Evolutionary conservation across 106 monocot genomes (phyloP).

Genomic region (Vanilla planifolia): DNA sequence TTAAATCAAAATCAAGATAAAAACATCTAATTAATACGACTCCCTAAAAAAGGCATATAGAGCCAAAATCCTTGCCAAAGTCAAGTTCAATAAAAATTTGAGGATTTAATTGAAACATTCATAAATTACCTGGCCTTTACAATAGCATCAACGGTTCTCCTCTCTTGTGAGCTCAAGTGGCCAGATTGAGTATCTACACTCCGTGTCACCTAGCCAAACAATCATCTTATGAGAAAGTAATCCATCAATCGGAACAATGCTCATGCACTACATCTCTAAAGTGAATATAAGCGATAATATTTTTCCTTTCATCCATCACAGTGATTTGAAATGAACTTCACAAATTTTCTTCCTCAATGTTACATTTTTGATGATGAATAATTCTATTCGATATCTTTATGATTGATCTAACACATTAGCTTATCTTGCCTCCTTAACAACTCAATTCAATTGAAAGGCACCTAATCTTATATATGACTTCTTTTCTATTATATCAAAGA

Average conservation of each 20-base stretch:
- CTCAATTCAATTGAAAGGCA: too few relatives aligned
- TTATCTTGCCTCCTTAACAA: too few relatives aligned
- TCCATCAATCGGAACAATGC: neutral
- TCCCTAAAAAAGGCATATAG: neutral
- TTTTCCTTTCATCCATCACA: neutral
- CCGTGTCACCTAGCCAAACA: constrained; percentile 51
- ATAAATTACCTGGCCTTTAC: constrained; percentile 61
- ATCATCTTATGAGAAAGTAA: constrained; percentile 1
- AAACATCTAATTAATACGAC: neutral
- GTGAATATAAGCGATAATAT: neutral
- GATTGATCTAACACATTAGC: too few relatives aligned
- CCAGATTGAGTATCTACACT: constrained; percentile 53
- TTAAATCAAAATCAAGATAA: neutral
- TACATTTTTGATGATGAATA: too few relatives aligned
- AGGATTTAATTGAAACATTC: neutral
- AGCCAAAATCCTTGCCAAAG: neutral
- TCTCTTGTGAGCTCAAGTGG: constrained; percentile 59
- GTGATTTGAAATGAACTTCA: neutral
- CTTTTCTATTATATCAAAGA: too few relatives aligned
- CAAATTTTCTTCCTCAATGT: neutral
- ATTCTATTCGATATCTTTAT: too few relatives aligned
- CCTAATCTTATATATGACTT: too few relatives aligned
- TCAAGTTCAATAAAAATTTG: neutral
- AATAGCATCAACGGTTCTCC: constrained; percentile 72
- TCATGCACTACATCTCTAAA: neutral